Base-by-base conservation (phyloP, 2,329 filamentous ascomycete genomes). In the Triangularia verruculosa region DNA sequence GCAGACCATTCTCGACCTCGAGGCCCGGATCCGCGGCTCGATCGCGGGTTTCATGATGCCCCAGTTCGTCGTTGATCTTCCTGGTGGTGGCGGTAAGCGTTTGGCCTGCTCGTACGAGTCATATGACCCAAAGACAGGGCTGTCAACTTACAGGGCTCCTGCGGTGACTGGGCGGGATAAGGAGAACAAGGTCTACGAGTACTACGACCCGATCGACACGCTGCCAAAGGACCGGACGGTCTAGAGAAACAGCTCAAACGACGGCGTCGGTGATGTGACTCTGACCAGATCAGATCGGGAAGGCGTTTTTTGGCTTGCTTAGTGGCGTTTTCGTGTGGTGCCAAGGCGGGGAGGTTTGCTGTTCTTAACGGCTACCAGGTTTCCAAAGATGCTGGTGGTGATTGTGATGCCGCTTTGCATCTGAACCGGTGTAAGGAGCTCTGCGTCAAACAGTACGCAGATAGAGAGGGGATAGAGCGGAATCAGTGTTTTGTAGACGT, bases 1-100 rank as follows among this genome's bases (percentile, higher is more conserved):
- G 11, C 78, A 79, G 52, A 85, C 82, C 1, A 86, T 86, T 55
- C 77, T 88, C 15, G 75, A 85, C 17, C 75, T 89, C 0, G 86
- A 89, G 72, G 77, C 80, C 22, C 72, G 83, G 51, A 78, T 89
- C 61, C 82, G 84, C 11, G 86, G 86, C 28, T 84, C 80, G 0
- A 83, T 88, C 53, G 85, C 85, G 0, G 86, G 86, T 1, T 89
- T 87, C 73, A 80, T 83, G 77, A 87, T 80, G 76, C 86, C 87
- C 0, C 78, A 82, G 17, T 89, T 88, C 68, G 81, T 89, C 4
- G 83, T 88, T 20, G 86, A 89, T 70, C 79, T 89, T 4, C 86
- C 86, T 0, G 84, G 82, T 1, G 86, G 86, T 1, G 86, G 86
- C 1, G 86, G 86, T 2, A 89, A 89, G 76, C 81, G 86, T 52